A percentile compares a stretch with the other conserved stretches of the same genome.
Conservation (phyloP, 768 basidiomycete species). For the Collybia nuda region DNA sequence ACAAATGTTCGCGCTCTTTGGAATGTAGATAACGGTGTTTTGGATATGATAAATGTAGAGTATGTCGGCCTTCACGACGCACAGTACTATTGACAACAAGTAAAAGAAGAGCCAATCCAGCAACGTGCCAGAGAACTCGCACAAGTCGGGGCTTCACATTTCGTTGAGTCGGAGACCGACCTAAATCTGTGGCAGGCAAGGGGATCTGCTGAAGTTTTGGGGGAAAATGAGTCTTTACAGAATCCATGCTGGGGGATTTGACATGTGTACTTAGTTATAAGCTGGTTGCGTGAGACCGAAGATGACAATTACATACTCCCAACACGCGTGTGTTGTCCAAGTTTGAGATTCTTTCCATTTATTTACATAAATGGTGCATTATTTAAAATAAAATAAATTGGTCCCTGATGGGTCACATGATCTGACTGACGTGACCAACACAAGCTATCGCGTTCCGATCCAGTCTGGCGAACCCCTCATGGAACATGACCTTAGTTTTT, state of each 20-base stretch:
- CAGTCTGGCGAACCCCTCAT: slow-evolving; percentile 21
- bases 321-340: too few species aligned
- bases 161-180: background rate
- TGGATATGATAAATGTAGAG: background rate
- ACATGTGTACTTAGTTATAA: background rate
- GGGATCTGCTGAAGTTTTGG: slow-evolving; percentile 11
- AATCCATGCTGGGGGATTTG: slow-evolving; percentile 10
- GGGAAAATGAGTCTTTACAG: slow-evolving; percentile 7
- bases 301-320: too few species aligned
- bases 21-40: slow-evolving; percentile 6
- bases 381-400: too few species aligned
- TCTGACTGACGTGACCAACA: background rate
- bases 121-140: slow-evolving; percentile 4
- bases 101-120: slow-evolving; percentile 6
- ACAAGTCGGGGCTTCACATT: slow-evolving; percentile 7
- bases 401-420: background rate
- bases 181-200: slow-evolving; percentile 5
- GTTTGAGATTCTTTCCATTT: too few species aligned
- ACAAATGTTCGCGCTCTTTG: slow-evolving; percentile 17
- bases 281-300: slow-evolving; percentile 1
- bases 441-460: background rate
- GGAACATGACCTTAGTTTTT: slow-evolving; percentile 55
- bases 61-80: background rate
- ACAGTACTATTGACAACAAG: slow-evolving; percentile 6
- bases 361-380: too few species aligned